Conservation (phyloP, 1,284 basidiomycete genomes). For the Athelia sp. region DNA sequence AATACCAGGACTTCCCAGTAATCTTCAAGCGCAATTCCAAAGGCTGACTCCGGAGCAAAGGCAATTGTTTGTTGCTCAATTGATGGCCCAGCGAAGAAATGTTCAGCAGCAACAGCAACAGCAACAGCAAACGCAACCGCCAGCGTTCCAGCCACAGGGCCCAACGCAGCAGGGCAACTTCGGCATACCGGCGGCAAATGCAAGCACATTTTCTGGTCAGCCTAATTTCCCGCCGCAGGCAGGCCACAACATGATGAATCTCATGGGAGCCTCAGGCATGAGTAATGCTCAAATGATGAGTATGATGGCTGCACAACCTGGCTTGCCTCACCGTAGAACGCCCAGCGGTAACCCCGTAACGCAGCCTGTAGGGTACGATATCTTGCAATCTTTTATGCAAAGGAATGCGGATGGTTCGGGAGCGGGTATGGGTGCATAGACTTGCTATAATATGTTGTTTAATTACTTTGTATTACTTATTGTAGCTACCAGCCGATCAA, state of each 20-base stretch:
- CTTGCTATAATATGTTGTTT: constrained; percentile 4
- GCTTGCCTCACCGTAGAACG: constrained; percentile 11
- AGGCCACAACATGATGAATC: neutral
- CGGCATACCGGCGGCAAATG: neutral
- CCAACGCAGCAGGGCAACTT: neutral
- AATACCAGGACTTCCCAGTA: too few relatives aligned
- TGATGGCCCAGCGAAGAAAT: constrained; percentile 16
- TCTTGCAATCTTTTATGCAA: constrained; percentile 62
- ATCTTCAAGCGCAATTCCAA: too few relatives aligned
- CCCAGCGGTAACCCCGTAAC: constrained; percentile 16
- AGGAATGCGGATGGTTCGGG: constrained; percentile 33
- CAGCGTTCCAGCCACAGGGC: constrained; percentile 7
- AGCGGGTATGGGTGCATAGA: constrained; percentile 1
- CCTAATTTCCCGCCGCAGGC: too few relatives aligned
- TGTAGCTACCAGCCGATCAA: neutral
- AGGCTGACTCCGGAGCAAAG: constrained; percentile 21
- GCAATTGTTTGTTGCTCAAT: constrained; percentile 9
- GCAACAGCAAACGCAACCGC: constrained; percentile 13
- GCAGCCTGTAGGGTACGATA: constrained; percentile 33
- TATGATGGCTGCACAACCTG: constrained; percentile 16
- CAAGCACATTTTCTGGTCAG: too few relatives aligned
- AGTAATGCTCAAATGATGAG: constrained; percentile 1
- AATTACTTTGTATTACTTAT: neutral
- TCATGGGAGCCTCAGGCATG: neutral
- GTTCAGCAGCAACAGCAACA: constrained; percentile 21